These are phyloP conservation scores for Penicillium antarcticum DNA, from an alignment of 495 filamentous ascomycete genomes.

Conservation along the genomic window DNA sequence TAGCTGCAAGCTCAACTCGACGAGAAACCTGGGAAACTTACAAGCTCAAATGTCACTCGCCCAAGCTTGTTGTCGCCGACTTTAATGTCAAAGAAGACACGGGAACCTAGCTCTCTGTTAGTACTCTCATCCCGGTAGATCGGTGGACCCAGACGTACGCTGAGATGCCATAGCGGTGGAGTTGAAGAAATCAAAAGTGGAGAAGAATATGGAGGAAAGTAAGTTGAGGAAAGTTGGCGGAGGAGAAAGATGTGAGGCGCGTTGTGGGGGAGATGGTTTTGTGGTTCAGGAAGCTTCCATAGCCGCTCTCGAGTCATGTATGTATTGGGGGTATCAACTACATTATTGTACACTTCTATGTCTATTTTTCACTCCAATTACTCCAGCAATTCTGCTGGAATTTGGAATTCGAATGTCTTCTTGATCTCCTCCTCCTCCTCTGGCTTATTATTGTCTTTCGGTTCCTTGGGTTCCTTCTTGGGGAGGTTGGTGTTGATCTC, in stretches of 20 bases:
- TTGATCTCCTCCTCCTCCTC: constrained; percentile 17
- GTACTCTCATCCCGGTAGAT: constrained; percentile 10
- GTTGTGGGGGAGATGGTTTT: constrained; percentile 7
- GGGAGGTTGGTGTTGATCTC: constrained; percentile 61
- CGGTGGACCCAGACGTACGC: constrained; percentile 34
- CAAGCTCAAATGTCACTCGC: constrained; percentile 78
- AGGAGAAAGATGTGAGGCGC: constrained; percentile 7
- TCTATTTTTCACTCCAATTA: constrained; percentile 15
- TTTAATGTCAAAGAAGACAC: constrained; percentile 87
- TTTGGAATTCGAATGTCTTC: constrained; percentile 33
- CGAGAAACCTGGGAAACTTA: constrained; percentile 35
- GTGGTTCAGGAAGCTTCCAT: constrained; percentile 48
- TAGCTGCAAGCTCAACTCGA: constrained; percentile 14
- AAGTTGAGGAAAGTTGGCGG: neutral
- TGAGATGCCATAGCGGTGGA: constrained; percentile 34
- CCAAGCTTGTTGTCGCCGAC: constrained; percentile 69
- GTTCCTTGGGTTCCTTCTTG: constrained; percentile 44
- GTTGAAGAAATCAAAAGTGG: neutral
- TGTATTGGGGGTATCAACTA: constrained; percentile 10
- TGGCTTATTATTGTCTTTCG: constrained; percentile 17
- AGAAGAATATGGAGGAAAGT: constrained; percentile 7
- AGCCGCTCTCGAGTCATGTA: constrained; percentile 6
- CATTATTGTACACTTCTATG: constrained; percentile 11
- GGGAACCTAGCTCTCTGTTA: constrained; percentile 43
- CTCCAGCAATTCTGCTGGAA: constrained; percentile 38